A percentile compares a stretch with the other conserved stretches of the same genome.
Evolutionary conservation across 208 protist species (phyloP).

Genomic region (Crithidia fasciculata): DNA sequence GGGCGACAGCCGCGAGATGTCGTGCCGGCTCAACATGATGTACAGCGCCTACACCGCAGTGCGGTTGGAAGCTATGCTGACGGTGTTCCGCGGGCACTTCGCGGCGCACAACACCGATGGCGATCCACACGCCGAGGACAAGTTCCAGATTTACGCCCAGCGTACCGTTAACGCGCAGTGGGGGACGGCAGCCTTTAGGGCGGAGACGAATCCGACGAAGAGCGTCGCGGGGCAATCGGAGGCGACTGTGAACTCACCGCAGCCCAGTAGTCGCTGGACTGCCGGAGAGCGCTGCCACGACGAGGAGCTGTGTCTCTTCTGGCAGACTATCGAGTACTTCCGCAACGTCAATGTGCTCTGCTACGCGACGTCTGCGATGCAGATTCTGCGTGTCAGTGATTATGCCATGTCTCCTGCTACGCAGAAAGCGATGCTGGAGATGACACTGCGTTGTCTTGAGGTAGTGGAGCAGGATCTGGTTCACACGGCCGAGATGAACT

Average conservation of each 20-base stretch:
- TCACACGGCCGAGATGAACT: background rate
- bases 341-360: background rate
- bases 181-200: background rate
- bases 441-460: background rate
- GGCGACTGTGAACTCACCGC: background rate
- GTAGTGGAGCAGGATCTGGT: background rate
- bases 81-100: background rate
- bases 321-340: background rate
- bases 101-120: background rate
- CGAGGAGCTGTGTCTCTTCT: background rate
- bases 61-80: background rate
- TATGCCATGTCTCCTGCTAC: background rate
- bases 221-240: background rate
- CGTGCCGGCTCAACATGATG: background rate
- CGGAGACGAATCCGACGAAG: background rate
- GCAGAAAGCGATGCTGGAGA: background rate
- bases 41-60: constrained; percentile 8
- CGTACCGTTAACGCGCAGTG: background rate
- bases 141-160: background rate
- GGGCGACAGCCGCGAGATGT: constrained; percentile 1
- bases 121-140: background rate
- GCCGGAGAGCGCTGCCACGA: background rate
- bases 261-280: background rate
- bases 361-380: background rate
- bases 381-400: background rate